Base-by-base conservation (phyloP, 805 yeast genomes). In the Candida germanica region DNA sequence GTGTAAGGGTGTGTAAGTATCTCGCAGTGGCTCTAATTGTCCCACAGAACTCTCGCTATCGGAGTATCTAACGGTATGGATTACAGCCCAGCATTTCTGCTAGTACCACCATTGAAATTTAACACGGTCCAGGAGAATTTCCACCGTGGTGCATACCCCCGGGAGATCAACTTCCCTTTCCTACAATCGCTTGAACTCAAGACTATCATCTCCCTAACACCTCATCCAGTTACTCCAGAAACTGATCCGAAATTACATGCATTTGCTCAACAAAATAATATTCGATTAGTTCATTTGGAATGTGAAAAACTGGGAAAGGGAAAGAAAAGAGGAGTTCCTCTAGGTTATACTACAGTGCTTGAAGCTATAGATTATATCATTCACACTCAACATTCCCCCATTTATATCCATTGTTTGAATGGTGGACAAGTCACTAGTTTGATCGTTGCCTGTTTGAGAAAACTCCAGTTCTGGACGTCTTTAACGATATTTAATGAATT, bases 371-470 rank as follows among this genome's bases (percentile, higher is more conserved):
- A 75, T 40, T 61, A 77, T 26, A 64, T 88, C 40, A 65, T 83
- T 10, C 78, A 83, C 50, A 63, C 68, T 16, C 71, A 73, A 13
- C 63, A 70, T 44, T 75, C 80, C 8, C 96, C 97, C 0, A 65
- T 83, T 2, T 89, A 84, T 54, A 56, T 91, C 4, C 96, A 91
- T 58, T 91, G 98, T 57, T 63, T 80, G 17, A 89, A 87, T 53
- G 98, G 97, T 0, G 88, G 95, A 7, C 88, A 87, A 45, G 83
- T 86, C 2, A 86, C 95, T 0, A 77, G 91, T 16, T 64, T 93
- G 30, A 78, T 87, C 1, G 74, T 91, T 16, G 98, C 96, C 3
- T 88, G 97, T 54, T 61, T 88, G 25, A 62, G 98, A 23, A 85
- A 85, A 47, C 61, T 85, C 13, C 83, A 87, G 17, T 78, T 83